Base-by-base conservation (phyloP, 1,139 yeast species). In the Trichomonascaceae sp. region DNA sequence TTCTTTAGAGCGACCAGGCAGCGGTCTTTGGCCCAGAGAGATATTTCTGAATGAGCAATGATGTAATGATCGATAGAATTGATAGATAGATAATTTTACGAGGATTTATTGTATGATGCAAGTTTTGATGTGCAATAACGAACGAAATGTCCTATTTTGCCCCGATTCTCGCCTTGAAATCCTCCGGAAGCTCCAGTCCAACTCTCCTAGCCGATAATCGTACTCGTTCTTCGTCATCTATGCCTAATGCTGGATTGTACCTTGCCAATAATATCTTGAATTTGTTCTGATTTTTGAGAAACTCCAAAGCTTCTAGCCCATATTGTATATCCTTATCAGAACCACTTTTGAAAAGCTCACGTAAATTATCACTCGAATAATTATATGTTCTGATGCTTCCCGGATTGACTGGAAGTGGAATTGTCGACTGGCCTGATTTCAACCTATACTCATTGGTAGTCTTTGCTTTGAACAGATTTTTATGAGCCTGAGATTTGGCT, bases 121-220 rank as follows among this genome's bases (percentile, higher is more conserved):
- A 43, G 19, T n/a, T 4, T 47, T n/a, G n/a, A n/a, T n/a, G n/a
- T n/a, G n/a, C n/a, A n/a, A n/a, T n/a, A n/a, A n/a, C n/a, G n/a
- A n/a, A n/a, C n/a, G n/a, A n/a, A n/a, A n/a, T n/a, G n/a, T n/a
- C 20, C 19, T 30, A 44, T 10, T 49, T 19, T 18, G 20, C 30
- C 1, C 47, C 47, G 1, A 49, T 17, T 22, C 45, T 19, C 10
- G 24, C 39, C 20, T 45, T 50, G 44, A 50, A 47, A 30, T 53
- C 49, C 36, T 53, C 55, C 12, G 87, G 88, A 15, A 83, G 72
- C 54, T 80, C 79, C 54, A 91, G 77, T 0, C 99, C 99, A 13
- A 93, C 99, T 59, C 84, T 78, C 55, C 84, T 79, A 4, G 98
- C 99, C 3, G 96, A 85, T 64, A 80, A 81, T 62, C 83, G 75